Evolutionary conservation across 78 protist species (phyloP).

Genomic region (Guillardia theta): DNA sequence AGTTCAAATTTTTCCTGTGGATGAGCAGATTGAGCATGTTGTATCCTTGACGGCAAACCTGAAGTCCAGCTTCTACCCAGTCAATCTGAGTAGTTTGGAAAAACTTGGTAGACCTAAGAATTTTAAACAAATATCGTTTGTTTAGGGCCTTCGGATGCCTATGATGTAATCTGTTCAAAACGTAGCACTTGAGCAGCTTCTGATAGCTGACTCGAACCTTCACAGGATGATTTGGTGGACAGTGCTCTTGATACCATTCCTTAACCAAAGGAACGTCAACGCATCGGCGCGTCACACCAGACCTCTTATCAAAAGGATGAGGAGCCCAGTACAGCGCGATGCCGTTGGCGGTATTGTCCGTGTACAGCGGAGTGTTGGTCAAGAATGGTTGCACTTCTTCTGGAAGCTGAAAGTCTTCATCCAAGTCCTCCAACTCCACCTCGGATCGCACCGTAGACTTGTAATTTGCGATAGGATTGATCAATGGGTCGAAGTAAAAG

Average conservation of each 20-base stretch:
- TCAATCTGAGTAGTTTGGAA: conserved; percentile 97
- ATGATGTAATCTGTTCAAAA: conserved; percentile 81
- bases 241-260: conserved; percentile 94
- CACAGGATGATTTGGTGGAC: conserved; percentile 93
- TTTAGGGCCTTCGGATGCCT: conserved; percentile 82
- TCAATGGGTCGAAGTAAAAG: conserved; percentile 90
- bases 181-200: conserved; percentile 96
- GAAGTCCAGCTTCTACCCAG: conserved; percentile 99
- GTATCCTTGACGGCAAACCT: conserved; percentile 99
- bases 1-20: conserved; percentile 96
- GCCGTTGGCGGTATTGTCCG: conserved; percentile 89
- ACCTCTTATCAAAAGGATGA: conserved; percentile 90
- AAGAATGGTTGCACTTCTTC: conserved; percentile 69
- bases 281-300: conserved; percentile 90
- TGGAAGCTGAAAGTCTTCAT: conserved; percentile 66
- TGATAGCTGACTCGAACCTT: conserved; percentile 97
- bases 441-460: conserved; percentile 41
- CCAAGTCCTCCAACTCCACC: conserved; percentile 54
- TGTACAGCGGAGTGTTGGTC: conserved; percentile 67
- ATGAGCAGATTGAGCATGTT: conserved; percentile 99
- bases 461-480: conserved; percentile 88
- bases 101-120: conserved; percentile 92
- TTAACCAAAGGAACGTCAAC: conserved; percentile 96
- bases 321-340: conserved; percentile 96
- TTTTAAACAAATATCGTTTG: conserved; percentile 81